These are phyloP conservation scores for Pisolithus tinctorius DNA, from an alignment of 768 basidiomycete species.

Conservation along the genomic window DNA sequence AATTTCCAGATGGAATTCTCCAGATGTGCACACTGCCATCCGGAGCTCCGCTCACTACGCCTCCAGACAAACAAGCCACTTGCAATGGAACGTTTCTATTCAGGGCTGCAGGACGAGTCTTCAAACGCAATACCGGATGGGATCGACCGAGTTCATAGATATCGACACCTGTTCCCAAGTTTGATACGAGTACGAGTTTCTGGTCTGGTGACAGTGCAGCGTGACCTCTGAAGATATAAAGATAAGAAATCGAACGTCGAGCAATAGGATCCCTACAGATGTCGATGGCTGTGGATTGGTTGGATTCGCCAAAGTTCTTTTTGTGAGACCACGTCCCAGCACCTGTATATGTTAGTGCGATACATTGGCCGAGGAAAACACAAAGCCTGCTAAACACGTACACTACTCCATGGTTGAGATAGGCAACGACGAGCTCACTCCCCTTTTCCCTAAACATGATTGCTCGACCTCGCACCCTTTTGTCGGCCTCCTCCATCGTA, in stretches of 20 bases:
- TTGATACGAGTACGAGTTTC: neutral
- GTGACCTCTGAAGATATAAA: neutral
- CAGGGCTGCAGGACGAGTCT: neutral
- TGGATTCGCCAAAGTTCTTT: neutral
- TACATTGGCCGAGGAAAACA: neutral
- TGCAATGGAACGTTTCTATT: neutral
- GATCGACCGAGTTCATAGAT: neutral
- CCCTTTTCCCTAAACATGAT: neutral
- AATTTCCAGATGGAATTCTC: neutral
- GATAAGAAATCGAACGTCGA: neutral
- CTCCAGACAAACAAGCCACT: neutral
- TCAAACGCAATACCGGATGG: neutral
- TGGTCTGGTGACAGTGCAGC: neutral
- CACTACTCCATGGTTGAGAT: slow-evolving; percentile 6
- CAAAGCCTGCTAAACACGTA: neutral
- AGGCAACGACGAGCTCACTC: slow-evolving; percentile 1
- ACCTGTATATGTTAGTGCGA: neutral
- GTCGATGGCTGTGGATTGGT: slow-evolving; percentile 2
- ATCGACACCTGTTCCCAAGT: slow-evolving; percentile 1
- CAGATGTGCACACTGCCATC: slow-evolving; percentile 1
- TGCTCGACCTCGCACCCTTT: neutral
- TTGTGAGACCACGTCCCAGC: neutral
- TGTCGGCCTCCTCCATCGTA: neutral
- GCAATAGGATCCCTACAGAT: neutral
- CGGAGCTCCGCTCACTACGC: neutral